Base-by-base conservation (phyloP, 2,329 filamentous ascomycete species). In the Magnaporthales sp. region DNA sequence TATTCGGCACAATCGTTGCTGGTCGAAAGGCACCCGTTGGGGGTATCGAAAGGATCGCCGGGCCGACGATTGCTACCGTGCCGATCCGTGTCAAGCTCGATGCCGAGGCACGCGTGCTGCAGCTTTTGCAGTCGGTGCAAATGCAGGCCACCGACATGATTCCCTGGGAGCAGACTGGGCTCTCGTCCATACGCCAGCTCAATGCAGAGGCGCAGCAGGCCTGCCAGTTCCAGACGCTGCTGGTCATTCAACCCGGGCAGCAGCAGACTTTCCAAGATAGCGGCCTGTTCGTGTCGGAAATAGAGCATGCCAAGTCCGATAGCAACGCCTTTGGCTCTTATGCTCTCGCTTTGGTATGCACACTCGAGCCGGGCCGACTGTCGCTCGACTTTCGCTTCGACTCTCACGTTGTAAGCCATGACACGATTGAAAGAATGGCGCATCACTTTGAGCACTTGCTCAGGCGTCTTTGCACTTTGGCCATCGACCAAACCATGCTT, bases 1-100 rank as follows among this genome's bases (percentile, higher is more conserved):
- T 60, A 0, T 80, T 76, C 32, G 74, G 73, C 1, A 69, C 68
- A 6, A 72, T 72, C 0, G 66, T 74, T 1, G 73, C 73, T 0
- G 76, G 76, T 9, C 72, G 75, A 1, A 69, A 73, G 8, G 69
- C 70, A 0, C 68, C 71, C 1, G 64, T 76, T 3, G 32, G 63
- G 3, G 72, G 71, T 9, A 70, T 77, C 1, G 71, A 73, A 3
- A 46, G 32, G 4, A 19, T 46, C 32, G 32, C 19, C 5, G 32
- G 32, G 13, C 32, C 32, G 2, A 46, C 32, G 13, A 46, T 46
- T 15, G 32, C 32, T 15, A 46, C 32, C 2, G 1, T 46, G 32
- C 32, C 32, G 1, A 19, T 46, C 13, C 32, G 32, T 13, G 13
- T 46, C 15, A 46, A 19, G 32, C 13, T 46, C 13, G 13, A 46